Evolutionary conservation across 1,284 basidiomycete species (phyloP).

Genomic region (Ustilago sp.): DNA sequence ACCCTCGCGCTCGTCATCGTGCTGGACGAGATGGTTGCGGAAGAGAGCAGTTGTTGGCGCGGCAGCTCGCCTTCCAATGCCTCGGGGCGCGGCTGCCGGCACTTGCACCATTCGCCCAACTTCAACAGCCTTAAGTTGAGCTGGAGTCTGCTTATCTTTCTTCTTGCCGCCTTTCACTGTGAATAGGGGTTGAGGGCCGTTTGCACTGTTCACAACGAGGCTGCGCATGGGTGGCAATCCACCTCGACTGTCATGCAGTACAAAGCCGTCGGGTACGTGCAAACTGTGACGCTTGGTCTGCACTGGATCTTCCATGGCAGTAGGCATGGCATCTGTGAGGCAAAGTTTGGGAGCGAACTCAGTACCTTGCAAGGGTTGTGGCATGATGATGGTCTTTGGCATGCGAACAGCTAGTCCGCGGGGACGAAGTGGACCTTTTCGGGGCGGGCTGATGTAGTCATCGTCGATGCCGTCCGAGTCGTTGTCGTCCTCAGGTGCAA

Average conservation of each 20-base stretch:
- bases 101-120: constrained; percentile 42
- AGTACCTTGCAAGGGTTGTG: constrained; percentile 54
- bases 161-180: constrained; percentile 31
- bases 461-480: constrained; percentile 53
- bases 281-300: constrained; percentile 40
- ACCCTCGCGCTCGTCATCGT: constrained; percentile 66
- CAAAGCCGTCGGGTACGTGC: constrained; percentile 62
- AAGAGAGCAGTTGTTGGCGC: constrained; percentile 65
- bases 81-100: constrained; percentile 58
- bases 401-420: constrained; percentile 50
- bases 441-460: constrained; percentile 54
- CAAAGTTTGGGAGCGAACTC: constrained; percentile 45
- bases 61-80: constrained; percentile 64
- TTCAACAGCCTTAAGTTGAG: constrained; percentile 47
- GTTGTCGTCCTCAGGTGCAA: background rate
- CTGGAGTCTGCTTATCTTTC: constrained; percentile 40
- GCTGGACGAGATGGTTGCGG: constrained; percentile 65
- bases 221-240: constrained; percentile 55
- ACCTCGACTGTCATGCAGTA: constrained; percentile 52
- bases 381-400: constrained; percentile 58
- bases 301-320: background rate
- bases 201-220: constrained; percentile 55
- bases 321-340: constrained; percentile 21
- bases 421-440: constrained; percentile 57
- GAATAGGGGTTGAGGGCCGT: constrained; percentile 52